phyloP scores from a whole-genome alignment of 1,284 basidiomycete species.

The Clitocybe nebularis region DNA sequence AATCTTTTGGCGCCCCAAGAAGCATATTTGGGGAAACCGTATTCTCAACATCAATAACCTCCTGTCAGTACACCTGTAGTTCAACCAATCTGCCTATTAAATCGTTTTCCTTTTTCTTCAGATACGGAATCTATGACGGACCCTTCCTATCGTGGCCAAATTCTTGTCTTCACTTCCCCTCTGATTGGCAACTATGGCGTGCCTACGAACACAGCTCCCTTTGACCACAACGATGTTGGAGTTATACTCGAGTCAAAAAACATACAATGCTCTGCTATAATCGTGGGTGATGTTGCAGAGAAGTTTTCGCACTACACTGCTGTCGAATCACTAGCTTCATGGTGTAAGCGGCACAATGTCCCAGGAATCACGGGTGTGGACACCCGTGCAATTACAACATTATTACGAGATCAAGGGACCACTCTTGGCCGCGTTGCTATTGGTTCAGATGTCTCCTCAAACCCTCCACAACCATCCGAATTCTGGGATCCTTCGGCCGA shows the following conservation, averaged over 20 bases:
- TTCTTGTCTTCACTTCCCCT: slow-evolving; percentile 97
- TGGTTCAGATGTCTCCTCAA: slow-evolving; percentile 68
- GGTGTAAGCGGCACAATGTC: slow-evolving; percentile 89
- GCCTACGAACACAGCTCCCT: slow-evolving; percentile 74
- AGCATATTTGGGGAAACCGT: slow-evolving; percentile 97
- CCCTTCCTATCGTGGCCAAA: slow-evolving; percentile 96
- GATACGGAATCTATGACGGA: slow-evolving; percentile 99
- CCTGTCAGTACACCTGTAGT: slow-evolving; percentile 55
- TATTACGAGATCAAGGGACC: slow-evolving; percentile 95
- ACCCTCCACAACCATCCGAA: slow-evolving; percentile 60
- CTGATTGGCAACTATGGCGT: slow-evolving; percentile 99
- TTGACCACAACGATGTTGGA: slow-evolving; percentile 81
- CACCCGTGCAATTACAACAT: slow-evolving; percentile 91
- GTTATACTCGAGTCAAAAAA: slow-evolving; percentile 87
- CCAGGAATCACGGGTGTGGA: slow-evolving; percentile 97
- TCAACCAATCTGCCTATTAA: slow-evolving; percentile 1
- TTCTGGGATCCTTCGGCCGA: slow-evolving; percentile 92
- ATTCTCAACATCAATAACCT: slow-evolving; percentile 98
- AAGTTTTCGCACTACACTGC: slow-evolving; percentile 94
- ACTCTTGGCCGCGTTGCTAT: slow-evolving; percentile 91
- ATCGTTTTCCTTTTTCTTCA: slow-evolving; percentile 34
- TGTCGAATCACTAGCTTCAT: slow-evolving; percentile 88
- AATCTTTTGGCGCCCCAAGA: slow-evolving; percentile 85
- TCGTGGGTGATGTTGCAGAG: slow-evolving; percentile 94
- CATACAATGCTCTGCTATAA: slow-evolving; percentile 90